Percentiles rank a stretch among this genome's conserved stretches.
Evolutionary conservation across 163 green algal species (phyloP).

Genomic region (Picocystis sp.): DNA sequence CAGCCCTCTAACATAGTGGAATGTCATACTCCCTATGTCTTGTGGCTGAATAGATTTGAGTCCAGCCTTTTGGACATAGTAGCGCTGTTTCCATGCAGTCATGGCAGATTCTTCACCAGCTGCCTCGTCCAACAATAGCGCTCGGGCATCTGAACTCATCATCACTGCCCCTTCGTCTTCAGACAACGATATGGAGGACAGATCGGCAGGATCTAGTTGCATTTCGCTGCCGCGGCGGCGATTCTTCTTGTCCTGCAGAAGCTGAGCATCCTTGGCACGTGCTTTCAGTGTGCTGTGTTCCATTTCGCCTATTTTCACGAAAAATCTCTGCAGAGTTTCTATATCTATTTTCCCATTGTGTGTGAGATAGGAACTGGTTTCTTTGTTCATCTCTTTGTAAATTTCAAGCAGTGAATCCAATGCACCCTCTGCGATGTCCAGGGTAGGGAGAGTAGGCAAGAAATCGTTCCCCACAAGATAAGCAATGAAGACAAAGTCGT

Average conservation of each 20-base stretch:
- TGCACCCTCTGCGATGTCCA: constrained; percentile 74
- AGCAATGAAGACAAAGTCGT: constrained; percentile 91
- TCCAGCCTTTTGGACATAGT: constrained; percentile 11
- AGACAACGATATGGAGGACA: too few species aligned
- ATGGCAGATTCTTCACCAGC: constrained; percentile 19
- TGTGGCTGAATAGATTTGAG: constrained; percentile 2
- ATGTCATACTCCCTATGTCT: constrained; percentile 3
- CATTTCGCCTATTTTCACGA: constrained; percentile 24
- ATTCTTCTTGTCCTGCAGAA: too few species aligned
- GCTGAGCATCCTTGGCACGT: constrained; percentile 41
- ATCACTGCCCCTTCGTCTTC: constrained; percentile 42
- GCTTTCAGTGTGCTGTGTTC: constrained; percentile 47
- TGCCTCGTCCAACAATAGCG: constrained; percentile 44
- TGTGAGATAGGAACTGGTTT: constrained; percentile 58
- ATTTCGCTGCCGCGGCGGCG: too few species aligned
- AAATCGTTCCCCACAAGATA: constrained; percentile 95
- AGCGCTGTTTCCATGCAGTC: constrained; percentile 43
- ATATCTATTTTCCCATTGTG: constrained; percentile 25
- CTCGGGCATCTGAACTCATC: constrained; percentile 55
- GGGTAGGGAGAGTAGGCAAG: constrained; percentile 61
- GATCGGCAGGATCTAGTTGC: too few species aligned
- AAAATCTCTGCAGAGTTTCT: constrained; percentile 24
- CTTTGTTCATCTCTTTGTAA: constrained; percentile 61
- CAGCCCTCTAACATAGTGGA: constrained; percentile 7
- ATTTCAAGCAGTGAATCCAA: constrained; percentile 68